Base-by-base conservation (phyloP, 257 asterid species). In the Salvia miltiorrhiza region DNA sequence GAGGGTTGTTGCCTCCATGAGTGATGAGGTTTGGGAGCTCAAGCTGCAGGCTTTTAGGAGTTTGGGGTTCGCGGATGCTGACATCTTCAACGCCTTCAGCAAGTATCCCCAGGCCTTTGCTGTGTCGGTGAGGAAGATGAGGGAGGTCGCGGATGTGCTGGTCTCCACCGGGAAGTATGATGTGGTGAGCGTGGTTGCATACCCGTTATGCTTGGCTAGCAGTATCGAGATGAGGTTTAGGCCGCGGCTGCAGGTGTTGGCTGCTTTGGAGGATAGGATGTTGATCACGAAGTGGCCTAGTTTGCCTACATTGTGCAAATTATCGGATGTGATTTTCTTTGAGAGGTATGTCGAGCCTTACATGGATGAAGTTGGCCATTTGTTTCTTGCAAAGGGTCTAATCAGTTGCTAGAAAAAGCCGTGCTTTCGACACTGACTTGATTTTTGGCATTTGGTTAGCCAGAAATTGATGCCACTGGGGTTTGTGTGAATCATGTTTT, bases 231-330 rank as follows among this genome's bases (percentile, higher is more conserved):
- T 50, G 39, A 60, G 80, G 67, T 40, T 12, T 58, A 72, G 67
- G 66, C 81, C 81, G 0, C 58, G 78, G 45, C 12, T 75, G 30
- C 55, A 16, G 39, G 80, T 67, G 12, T 40, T 78, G 7, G 68
- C 24, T 11, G 50, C 73, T 54, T 40, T 78, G 76, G 82, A 78
- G 17, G 7, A 32, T 1, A 73, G 73, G 61, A 49, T 49, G 2
- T 41, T 78, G 73, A 73, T 78, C 17, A 23, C n/a, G 14, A 47
- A 45, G 16, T 73, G 82, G 82, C 82, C 82, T 20, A 3, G 21
- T 40, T 32, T 71, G 14, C 0, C 12, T 3, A 4, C 50, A 6
- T 11, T 76, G 61, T 20, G 11, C 2, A 2, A 0, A 14, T 0
- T 9, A 14, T 0, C 66, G 10, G 55, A 76, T 12, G 17, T 23